A percentile compares a stretch with the other conserved stretches of the same genome.
phyloP scores from a whole-genome alignment of 805 yeast species.

The Scheffersomyces coipomensis region DNA sequence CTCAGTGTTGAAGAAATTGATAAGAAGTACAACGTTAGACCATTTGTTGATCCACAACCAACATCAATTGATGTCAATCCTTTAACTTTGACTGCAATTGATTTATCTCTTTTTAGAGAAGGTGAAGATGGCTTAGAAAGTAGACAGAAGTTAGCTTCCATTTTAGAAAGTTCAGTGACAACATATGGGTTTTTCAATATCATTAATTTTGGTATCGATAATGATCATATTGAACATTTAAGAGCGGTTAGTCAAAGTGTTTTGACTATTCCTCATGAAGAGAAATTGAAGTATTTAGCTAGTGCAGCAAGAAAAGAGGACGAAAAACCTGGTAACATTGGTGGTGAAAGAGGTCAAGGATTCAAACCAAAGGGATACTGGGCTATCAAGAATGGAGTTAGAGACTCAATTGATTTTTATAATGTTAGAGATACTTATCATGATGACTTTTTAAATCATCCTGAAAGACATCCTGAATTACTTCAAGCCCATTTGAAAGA shows the following conservation, averaged over 20 bases:
- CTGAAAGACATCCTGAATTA: constrained; percentile 38
- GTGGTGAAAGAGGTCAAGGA: constrained; percentile 48
- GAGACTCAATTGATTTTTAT: constrained; percentile 45
- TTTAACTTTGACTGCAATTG: constrained; percentile 31
- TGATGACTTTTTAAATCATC: constrained; percentile 21
- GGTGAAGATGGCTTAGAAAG: constrained; percentile 31
- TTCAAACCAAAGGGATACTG: constrained; percentile 50
- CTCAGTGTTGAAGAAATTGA: constrained; percentile 9
- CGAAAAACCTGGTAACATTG: constrained; percentile 25
- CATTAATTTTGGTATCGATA: constrained; percentile 20
- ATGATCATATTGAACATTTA: constrained; percentile 16
- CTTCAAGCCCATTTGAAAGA: constrained; percentile 38
- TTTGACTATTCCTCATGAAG: constrained; percentile 23
- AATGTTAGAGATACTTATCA: constrained; percentile 42
- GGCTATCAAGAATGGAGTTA: constrained; percentile 42
- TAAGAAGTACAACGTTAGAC: constrained; percentile 20
- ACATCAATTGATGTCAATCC: constrained; percentile 12
- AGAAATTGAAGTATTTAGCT: constrained; percentile 21
- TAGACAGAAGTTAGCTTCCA: constrained; percentile 31
- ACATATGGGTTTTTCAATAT: constrained; percentile 46
- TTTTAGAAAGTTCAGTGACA: constrained; percentile 37
- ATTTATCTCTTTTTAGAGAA: constrained; percentile 30
- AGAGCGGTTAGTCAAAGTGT: constrained; percentile 23
- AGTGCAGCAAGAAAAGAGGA: constrained; percentile 28
- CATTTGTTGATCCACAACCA: constrained; percentile 19